Percentiles rank a stretch among this genome's conserved stretches.
phyloP scores from a whole-genome alignment of 495 filamentous ascomycete species.

The Immersiella caudata region DNA sequence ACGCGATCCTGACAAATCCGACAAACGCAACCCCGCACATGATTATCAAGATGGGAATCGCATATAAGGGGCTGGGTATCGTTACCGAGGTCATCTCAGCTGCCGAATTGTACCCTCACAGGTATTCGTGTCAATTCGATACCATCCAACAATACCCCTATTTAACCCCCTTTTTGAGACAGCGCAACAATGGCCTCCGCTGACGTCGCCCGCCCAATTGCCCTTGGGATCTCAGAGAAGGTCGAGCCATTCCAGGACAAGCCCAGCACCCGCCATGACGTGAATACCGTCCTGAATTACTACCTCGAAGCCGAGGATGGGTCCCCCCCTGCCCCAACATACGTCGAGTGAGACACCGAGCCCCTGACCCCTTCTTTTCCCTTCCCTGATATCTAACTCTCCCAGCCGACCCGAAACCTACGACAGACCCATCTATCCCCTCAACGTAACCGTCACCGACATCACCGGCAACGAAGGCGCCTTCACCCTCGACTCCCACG shows the following conservation, averaged over 20 bases:
- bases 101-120: not conserved
- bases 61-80: not conserved
- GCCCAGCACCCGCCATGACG: constrained; percentile 36
- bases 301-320: constrained; percentile 63
- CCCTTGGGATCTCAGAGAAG: not conserved
- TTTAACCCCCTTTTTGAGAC: not conserved
- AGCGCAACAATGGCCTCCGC: constrained; percentile 22
- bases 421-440: constrained; percentile 41
- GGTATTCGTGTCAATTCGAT: not conserved
- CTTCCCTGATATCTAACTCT: not conserved
- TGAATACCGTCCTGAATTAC: constrained; percentile 62
- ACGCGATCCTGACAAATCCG: constrained; percentile 20
- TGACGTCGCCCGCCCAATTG: constrained; percentile 15
- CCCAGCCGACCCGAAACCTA: constrained; percentile 51
- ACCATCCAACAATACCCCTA: not conserved
- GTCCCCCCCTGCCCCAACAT: constrained; percentile 53
- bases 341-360: constrained; percentile 39
- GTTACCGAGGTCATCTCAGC: not conserved
- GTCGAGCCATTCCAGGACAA: constrained; percentile 18
- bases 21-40: constrained; percentile 14
- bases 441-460: constrained; percentile 39
- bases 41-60: not conserved
- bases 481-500: constrained; percentile 47
- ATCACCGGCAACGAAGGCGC: constrained; percentile 42
- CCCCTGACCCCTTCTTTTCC: not conserved